Evolutionary conservation across 306 rosid genomes (phyloP).

Genomic region (Cajanus cajan): DNA sequence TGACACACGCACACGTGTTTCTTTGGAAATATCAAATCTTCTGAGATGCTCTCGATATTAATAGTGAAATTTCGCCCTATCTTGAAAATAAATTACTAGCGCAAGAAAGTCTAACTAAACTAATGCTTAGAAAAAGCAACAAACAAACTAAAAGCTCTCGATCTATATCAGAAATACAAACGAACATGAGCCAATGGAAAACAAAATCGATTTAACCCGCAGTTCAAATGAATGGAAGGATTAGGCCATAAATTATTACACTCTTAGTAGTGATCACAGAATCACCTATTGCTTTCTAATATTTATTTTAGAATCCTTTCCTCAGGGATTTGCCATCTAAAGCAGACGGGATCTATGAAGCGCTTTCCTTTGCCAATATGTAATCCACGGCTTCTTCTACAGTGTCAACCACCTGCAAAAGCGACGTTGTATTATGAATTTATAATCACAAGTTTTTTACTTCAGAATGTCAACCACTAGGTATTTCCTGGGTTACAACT

Average conservation of each 20-base stretch:
- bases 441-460: neutral
- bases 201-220: neutral
- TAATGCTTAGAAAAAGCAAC: neutral
- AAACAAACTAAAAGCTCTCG: neutral
- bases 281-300: neutral
- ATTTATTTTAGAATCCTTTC: conserved; percentile 5
- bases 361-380: conserved; percentile 50
- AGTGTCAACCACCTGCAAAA: conserved; percentile 69
- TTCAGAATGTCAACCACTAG: too few species aligned
- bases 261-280: neutral
- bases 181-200: neutral
- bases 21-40: neutral
- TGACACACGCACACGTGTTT: too few species aligned
- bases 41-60: neutral
- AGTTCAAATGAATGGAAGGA: conserved; percentile 13
- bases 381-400: conserved; percentile 72
- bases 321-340: neutral
- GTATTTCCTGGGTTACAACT: neutral
- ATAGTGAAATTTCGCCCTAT: neutral
- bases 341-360: conserved; percentile 9
- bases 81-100: neutral
- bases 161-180: neutral
- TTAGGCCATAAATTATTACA: conserved; percentile 19
- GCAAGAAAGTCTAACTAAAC: conserved; percentile 1
- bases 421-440: neutral